Percentiles rank a stretch among this genome's conserved stretches.
These are phyloP conservation scores for Ceratocystis variospora DNA, from an alignment of 2,329 filamentous ascomycete species.

Conservation along the genomic window DNA sequence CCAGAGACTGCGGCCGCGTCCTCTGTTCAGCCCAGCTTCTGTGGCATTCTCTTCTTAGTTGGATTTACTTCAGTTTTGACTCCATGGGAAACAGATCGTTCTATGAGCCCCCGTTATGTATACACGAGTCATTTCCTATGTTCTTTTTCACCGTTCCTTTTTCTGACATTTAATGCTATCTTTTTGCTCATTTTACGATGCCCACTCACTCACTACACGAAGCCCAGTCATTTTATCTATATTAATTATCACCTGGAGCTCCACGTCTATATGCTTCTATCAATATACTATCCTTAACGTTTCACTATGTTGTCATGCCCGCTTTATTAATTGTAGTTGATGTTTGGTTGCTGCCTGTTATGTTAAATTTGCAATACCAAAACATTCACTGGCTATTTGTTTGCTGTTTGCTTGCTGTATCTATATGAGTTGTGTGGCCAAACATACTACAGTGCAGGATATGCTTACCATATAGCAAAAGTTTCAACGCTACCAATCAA, in stretches of 20 bases:
- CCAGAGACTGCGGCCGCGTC: slow-evolving; percentile 1
- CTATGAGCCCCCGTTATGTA: neutral
- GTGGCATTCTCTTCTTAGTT: neutral
- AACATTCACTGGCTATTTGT: no score
- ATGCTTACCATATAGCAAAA: no score
- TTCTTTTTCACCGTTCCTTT: neutral
- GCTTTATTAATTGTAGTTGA: neutral
- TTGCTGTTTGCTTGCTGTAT: no score
- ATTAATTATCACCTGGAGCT: neutral
- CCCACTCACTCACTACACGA: neutral
- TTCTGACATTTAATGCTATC: neutral
- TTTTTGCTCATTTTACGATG: neutral
- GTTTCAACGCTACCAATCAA: no score
- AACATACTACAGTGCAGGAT: no score
- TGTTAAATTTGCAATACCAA: no score
- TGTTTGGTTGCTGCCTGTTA: neutral
- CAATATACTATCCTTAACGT: neutral
- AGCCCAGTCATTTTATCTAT: no score
- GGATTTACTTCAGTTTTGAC: neutral
- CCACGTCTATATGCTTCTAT: neutral
- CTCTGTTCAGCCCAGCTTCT: neutral
- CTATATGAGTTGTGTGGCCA: no score
- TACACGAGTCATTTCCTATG: neutral
- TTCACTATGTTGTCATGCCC: neutral
- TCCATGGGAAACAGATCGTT: neutral